Evolutionary conservation across 495 filamentous ascomycete genomes (phyloP).

Genomic region (Aspergillus cristatus): DNA sequence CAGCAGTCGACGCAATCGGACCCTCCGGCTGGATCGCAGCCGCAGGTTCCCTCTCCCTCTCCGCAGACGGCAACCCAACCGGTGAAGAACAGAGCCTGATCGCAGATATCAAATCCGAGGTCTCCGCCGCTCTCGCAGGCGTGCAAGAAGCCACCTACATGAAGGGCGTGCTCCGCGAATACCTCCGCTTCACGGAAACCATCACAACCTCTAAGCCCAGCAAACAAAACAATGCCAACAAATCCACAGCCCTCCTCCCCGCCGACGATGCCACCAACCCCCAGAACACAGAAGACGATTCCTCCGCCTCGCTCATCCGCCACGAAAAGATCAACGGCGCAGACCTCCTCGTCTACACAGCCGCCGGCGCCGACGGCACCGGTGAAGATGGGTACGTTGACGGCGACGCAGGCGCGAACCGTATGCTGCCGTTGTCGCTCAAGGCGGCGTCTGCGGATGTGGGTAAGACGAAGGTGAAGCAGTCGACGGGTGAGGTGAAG

Average conservation of each 20-base stretch:
- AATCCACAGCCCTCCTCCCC: background rate
- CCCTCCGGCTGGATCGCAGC: conserved; percentile 70
- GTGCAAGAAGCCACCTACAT: conserved; percentile 65
- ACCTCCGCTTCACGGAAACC: conserved; percentile 54
- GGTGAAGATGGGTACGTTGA: no score
- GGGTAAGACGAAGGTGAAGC: conserved; percentile 35
- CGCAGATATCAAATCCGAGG: conserved; percentile 57
- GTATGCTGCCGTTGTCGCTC: conserved; percentile 58
- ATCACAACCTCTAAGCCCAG: conserved; percentile 9
- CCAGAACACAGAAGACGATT: no score
- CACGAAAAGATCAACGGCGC: conserved; percentile 37
- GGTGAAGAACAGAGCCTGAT: conserved; percentile 45
- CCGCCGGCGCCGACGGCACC: conserved; percentile 21
- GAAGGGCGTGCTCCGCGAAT: conserved; percentile 57
- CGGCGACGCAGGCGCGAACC: conserved; percentile 11
- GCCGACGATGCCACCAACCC: background rate
- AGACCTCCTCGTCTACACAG: conserved; percentile 29
- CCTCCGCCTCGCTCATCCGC: conserved; percentile 16
- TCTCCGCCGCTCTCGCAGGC: conserved; percentile 67
- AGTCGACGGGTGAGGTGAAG: conserved; percentile 47
- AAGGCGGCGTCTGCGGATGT: conserved; percentile 55
- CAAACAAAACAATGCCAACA: conserved; percentile 1
- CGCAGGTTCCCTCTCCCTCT: conserved; percentile 38
- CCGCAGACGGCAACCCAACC: conserved; percentile 14
- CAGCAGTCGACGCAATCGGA: conserved; percentile 77